phyloP scores from a whole-genome alignment of 768 basidiomycete species.

The Dacryopinax primogenitus region DNA sequence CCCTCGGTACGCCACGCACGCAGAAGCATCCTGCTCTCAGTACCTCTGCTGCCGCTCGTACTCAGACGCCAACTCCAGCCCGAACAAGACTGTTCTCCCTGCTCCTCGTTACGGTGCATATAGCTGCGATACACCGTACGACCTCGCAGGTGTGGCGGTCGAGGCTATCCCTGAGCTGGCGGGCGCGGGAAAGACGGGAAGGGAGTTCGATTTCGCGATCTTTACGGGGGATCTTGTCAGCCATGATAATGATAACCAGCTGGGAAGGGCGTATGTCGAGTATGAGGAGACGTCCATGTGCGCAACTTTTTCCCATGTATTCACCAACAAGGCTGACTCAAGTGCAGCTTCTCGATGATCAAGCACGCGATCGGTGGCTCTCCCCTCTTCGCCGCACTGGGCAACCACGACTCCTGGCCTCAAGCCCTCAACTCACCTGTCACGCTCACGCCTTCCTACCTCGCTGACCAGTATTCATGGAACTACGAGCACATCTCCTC shows the following conservation, averaged over 20 bases:
- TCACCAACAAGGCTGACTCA: not conserved
- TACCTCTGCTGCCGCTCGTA: constrained; percentile 16
- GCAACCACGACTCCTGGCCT: constrained; percentile 19
- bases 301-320: not conserved
- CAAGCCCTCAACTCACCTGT: not conserved
- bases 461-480: not conserved
- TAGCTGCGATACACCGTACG: constrained; percentile 17
- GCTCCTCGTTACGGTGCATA: constrained; percentile 18
- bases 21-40: constrained; percentile 17
- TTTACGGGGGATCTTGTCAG: constrained; percentile 22
- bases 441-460: not conserved
- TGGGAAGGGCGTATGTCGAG: constrained; percentile 9
- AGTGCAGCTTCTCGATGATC: not conserved
- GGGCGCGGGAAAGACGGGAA: constrained; percentile 17
- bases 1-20: constrained; percentile 29
- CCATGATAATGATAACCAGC: constrained; percentile 14
- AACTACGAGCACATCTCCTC: not conserved
- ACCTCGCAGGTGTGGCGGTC: constrained; percentile 17
- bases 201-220: constrained; percentile 17
- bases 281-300: constrained; percentile 7
- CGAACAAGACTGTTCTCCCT: constrained; percentile 13
- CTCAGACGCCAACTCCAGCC: not conserved
- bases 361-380: not conserved
- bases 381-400: constrained; percentile 16
- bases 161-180: constrained; percentile 14